Conservation (phyloP, 148 eudicot species). For the Persicaria tinctoria region DNA sequence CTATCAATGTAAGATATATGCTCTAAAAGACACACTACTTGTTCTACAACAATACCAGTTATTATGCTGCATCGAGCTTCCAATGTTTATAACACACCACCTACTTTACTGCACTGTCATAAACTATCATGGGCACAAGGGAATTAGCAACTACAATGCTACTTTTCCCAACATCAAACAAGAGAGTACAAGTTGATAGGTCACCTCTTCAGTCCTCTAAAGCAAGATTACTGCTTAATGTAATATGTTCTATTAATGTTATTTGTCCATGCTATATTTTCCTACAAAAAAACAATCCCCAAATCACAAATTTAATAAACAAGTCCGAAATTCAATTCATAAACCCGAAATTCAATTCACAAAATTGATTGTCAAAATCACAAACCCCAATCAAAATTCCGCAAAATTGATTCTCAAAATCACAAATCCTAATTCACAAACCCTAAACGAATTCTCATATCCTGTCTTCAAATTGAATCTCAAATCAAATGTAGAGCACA, state of each 20-base stretch:
- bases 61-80: neutral
- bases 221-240: neutral
- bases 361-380: too few species aligned
- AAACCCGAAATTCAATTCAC: too few species aligned
- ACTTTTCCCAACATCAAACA: neutral
- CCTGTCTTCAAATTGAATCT: too few species aligned
- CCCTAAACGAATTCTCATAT: too few species aligned
- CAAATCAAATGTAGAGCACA: too few species aligned
- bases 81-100: neutral
- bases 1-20: neutral
- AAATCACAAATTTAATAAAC: too few species aligned
- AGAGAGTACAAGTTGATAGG: neutral
- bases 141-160: neutral
- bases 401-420: too few species aligned
- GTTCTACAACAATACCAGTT: neutral
- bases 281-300: too few species aligned
- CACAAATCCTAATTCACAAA: too few species aligned
- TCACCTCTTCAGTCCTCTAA: neutral
- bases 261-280: neutral
- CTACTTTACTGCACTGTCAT: neutral
- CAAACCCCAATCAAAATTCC: too few species aligned
- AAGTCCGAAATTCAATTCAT: too few species aligned
- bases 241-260: neutral
- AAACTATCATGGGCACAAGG: neutral
- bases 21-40: neutral